Evolutionary conservation across 208 protist species (phyloP).

Genomic region (Leishmania mexicana): DNA sequence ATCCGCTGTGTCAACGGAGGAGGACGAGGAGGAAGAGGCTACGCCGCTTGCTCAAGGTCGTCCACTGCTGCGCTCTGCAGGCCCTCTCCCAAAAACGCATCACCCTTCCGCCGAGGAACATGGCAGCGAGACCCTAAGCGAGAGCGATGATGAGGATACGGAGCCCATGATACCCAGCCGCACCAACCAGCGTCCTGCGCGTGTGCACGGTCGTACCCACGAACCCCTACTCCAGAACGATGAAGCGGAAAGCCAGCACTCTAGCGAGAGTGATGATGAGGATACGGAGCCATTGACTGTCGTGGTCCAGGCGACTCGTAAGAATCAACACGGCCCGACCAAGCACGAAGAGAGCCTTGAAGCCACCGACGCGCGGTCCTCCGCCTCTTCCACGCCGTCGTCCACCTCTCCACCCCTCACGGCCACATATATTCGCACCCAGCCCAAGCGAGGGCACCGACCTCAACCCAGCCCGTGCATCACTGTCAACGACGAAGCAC

Average conservation of each 20-base stretch:
- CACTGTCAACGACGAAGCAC: conserved; percentile 5
- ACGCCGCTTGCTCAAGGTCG: background rate
- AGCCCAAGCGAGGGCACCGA: background rate
- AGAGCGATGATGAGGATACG: background rate
- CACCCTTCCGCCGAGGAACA: conserved; percentile 11
- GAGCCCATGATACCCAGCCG: background rate
- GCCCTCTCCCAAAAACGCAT: background rate
- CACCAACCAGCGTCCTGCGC: background rate
- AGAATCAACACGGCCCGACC: background rate
- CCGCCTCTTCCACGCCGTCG: background rate
- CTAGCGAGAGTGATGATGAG: conserved; percentile 13
- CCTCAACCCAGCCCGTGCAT: conserved; percentile 1
- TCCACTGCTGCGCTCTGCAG: background rate
- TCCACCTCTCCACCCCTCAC: background rate
- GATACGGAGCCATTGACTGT: background rate
- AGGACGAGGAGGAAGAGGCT: conserved; percentile 7
- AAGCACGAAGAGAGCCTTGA: background rate
- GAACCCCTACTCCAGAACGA: background rate
- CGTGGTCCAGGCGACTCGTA: background rate
- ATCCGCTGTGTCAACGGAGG: background rate
- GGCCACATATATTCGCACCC: conserved; percentile 1
- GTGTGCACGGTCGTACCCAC: background rate
- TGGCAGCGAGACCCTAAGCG: background rate
- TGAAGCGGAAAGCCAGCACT: background rate
- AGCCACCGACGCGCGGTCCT: background rate